Base-by-base conservation (phyloP, 371 early-diverging fungal genomes). In the Mucor plumbeus region DNA sequence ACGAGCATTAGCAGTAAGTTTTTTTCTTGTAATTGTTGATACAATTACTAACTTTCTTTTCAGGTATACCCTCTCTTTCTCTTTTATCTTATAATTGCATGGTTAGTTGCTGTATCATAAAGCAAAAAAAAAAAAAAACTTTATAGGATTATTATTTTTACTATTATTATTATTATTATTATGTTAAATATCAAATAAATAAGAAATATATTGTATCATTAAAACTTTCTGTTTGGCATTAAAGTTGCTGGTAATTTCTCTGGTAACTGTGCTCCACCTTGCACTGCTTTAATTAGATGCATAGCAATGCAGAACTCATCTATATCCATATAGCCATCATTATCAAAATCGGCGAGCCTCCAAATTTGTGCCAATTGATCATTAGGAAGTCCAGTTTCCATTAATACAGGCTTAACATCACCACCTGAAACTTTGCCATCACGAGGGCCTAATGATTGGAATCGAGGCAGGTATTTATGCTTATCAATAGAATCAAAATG, bases 1-100 rank as follows among this genome's bases (percentile, higher is more conserved):
- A 53, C 85, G 93, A 15, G 78, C 90, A 47, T 84, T 97, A 60
- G 98, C 95, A 5, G 87, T 97, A 67, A 65, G 77, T 69, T 15
- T 11, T 6, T 19, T 9, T 33, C 26, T 26, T 44, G 44, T 44
- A n/a, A 6, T 7, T 14, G 35, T 21, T 11, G 3, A 21, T 17
- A 44, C 6, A 17, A 11, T 11, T 31, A 21, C 5, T 44, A n/a
- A 17, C 17, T 11, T 11, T 38, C n/a, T 17, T 11, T 21, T 15
- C 58, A 76, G 77, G 74, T 77, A 31, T 97, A 95, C 74, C 97
- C 97, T 44, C 87, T 97, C 39, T 91, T 91, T 69, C 80, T 97
- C 67, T 97, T 97, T 68, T 97, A 96, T 74, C 94, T 96, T 59
- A 81, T 92, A 67, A 91, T 97, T 72, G 90, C 88, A 14, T 97